These are phyloP conservation scores for Penicillium coprophilum DNA, from an alignment of 495 filamentous ascomycete species.

Conservation along the genomic window DNA sequence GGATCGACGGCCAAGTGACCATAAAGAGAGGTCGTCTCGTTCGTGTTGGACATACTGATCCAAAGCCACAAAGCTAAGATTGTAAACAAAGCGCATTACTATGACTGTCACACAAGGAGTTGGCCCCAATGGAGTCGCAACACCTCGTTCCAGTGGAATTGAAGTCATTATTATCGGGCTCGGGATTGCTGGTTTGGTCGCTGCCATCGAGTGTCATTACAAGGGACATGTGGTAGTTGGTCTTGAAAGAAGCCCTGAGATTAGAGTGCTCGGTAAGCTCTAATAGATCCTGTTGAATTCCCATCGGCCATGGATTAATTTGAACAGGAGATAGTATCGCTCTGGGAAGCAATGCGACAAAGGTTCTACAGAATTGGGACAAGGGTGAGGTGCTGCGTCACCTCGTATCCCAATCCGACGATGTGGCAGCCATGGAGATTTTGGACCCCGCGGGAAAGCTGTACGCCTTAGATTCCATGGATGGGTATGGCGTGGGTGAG, in stretches of 20 bases:
- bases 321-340: neutral
- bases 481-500: neutral
- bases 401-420: neutral
- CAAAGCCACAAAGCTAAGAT: neutral
- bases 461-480: neutral
- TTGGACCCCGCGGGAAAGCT: neutral
- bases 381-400: neutral
- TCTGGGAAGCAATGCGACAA: neutral
- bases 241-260: neutral
- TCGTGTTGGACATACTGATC: no score
- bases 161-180: neutral
- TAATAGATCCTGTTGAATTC: no score
- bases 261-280: neutral
- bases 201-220: neutral
- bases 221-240: neutral
- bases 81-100: neutral
- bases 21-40: no score
- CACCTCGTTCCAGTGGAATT: neutral
- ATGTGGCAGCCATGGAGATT: neutral
- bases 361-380: neutral
- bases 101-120: neutral
- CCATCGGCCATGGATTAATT: neutral
- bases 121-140: neutral
- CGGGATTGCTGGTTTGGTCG: neutral
- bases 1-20: no score